These are phyloP conservation scores for Pisolithus thermaeus DNA, from an alignment of 1,284 basidiomycete genomes.

Conservation along the genomic window DNA sequence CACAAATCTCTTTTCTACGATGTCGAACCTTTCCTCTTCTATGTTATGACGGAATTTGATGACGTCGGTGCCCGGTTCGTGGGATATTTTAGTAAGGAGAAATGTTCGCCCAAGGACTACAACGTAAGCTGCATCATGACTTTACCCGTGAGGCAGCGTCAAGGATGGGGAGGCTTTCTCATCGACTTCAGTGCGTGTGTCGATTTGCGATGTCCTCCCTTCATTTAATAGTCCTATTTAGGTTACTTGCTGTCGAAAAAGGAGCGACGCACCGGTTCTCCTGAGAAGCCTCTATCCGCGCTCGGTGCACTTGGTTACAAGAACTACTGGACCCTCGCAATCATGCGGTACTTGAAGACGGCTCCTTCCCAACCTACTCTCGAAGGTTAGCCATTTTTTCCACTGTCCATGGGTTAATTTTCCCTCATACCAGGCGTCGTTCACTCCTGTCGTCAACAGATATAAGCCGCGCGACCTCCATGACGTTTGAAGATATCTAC, in stretches of 20 bases:
- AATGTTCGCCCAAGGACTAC: constrained; percentile 90
- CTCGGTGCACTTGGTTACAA: constrained; percentile 89
- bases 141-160: constrained; percentile 88
- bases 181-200: constrained; percentile 97
- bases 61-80: constrained; percentile 91
- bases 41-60: constrained; percentile 93
- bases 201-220: constrained; percentile 14
- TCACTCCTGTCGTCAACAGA: constrained; percentile 42
- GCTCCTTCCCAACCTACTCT: constrained; percentile 59
- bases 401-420: constrained; percentile 10
- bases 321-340: constrained; percentile 92
- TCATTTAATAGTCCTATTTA: constrained; percentile 28
- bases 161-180: constrained; percentile 91
- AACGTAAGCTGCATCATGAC: constrained; percentile 99
- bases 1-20: constrained; percentile 99
- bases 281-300: constrained; percentile 89
- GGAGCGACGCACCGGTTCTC: constrained; percentile 82
- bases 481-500: constrained; percentile 89
- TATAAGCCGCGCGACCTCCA: constrained; percentile 81
- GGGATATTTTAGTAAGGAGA: constrained; percentile 99
- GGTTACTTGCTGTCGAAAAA: constrained; percentile 97
- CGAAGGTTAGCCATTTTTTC: constrained; percentile 55
- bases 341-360: constrained; percentile 76
- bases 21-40: constrained; percentile 98
- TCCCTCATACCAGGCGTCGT: constrained; percentile 15